Base-by-base conservation (phyloP, 331 rosid genomes). In the Dryas integrifolia region DNA sequence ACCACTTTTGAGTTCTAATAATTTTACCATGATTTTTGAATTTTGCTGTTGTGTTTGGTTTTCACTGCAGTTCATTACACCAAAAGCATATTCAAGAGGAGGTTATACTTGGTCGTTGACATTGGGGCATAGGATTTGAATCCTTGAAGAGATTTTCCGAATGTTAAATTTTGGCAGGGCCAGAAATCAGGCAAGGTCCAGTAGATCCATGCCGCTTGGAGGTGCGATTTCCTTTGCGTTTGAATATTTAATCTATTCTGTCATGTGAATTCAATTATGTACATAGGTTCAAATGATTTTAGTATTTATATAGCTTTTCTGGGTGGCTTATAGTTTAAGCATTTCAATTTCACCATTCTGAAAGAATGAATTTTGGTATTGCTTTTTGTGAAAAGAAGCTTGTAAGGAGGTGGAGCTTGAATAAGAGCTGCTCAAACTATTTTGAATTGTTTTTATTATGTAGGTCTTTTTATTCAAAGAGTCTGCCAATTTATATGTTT, bases 101-200 rank as follows among this genome's bases (percentile, higher is more conserved):
- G 79, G 43, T 65, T 77, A 76, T 77, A 72, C 80, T 81, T 79
- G 88, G 65, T 83, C 72, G 66, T 66, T 76, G 83, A 58, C 65
- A 55, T 75, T 82, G 75, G 69, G 76, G 82, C 64, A 51, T 57
- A 77, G 65, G 40, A 52, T 66, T 61, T 69, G 73, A 48, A 9
- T 57, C 69, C 35, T 47, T 41, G 68, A 21, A 50, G 75, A 75
- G 66, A 48, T 55, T 82, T 72, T 75, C 72, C 85, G 72, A 83
- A 91, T 95, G 99, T 90, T 83, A 76, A 92, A 85, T 83, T 79
- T 87, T 77, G 85, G 79, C 63, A 89, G 96, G 89, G 9, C 69
- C 61, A 88, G 96, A 83, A 80, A 26, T 77, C 97, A 88, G 75
- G 77, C 86, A 40, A 87, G 99, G 89, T 72, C 85, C 41, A 66